phyloP scores from a whole-genome alignment of 441 rosid species.

The Biscutella laevigata region DNA sequence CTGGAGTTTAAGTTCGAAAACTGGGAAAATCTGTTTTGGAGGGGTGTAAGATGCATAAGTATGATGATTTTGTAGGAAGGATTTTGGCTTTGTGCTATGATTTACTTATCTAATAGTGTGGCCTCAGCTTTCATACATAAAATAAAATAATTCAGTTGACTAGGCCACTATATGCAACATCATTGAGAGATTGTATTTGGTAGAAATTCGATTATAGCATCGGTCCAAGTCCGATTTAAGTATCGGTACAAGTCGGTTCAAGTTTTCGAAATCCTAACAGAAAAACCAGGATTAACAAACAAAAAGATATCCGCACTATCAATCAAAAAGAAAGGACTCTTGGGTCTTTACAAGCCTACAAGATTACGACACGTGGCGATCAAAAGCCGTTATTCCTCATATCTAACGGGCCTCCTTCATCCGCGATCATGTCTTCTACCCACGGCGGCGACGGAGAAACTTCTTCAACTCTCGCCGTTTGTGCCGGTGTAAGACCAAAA shows the following conservation, averaged over 20 bases:
- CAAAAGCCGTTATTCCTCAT: constrained; percentile 11
- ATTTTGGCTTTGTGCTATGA: constrained; percentile 10
- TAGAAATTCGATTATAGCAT: too few relatives aligned
- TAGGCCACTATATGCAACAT: too few relatives aligned
- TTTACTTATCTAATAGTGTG: neutral
- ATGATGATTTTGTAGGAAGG: constrained; percentile 11
- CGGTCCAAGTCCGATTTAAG: too few relatives aligned
- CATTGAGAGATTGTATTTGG: neutral
- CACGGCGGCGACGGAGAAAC: constrained; percentile 22
- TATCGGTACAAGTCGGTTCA: neutral
- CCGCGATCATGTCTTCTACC: constrained; percentile 16
- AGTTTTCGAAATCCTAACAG: neutral
- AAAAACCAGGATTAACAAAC: neutral
- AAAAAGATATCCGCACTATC: neutral
- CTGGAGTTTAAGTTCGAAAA: constrained; percentile 12
- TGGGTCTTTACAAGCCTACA: neutral
- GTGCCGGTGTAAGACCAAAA: constrained; percentile 1
- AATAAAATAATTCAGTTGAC: too few relatives aligned
- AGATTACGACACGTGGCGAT: constrained; percentile 9
- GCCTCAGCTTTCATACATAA: neutral
- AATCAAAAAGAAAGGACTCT: neutral
- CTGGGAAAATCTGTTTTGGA: neutral
- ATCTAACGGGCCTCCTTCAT: constrained; percentile 24
- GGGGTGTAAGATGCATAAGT: neutral
- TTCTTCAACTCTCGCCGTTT: constrained; percentile 16